A percentile compares a stretch with the other conserved stretches of the same genome.
Conservation (phyloP, 1,284 basidiomycete species). For the Ustilago lituana region DNA sequence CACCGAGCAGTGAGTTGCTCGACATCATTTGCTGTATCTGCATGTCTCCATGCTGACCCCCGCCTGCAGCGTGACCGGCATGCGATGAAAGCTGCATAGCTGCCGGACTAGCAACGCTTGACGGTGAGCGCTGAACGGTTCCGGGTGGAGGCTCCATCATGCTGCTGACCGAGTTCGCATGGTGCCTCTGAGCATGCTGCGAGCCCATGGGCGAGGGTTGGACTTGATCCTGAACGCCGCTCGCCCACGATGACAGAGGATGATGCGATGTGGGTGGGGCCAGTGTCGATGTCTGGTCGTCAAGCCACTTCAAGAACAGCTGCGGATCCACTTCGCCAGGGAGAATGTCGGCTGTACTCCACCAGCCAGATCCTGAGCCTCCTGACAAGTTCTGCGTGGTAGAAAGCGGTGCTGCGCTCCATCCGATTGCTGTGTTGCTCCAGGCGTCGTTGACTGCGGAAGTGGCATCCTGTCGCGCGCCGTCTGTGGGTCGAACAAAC, state of each 20-base stretch:
- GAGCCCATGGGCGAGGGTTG: not conserved
- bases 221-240: conserved; percentile 6
- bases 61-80: not conserved
- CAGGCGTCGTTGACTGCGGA: not conserved
- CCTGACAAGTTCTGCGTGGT: conserved; percentile 16
- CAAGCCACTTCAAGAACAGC: conserved; percentile 46
- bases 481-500: conserved; percentile 2
- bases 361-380: conserved; percentile 35
- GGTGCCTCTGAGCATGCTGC: conserved; percentile 4
- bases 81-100: conserved; percentile 2
- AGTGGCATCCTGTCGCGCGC: not conserved
- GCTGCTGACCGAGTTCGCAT: conserved; percentile 15
- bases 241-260: conserved; percentile 39
- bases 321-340: conserved; percentile 50
- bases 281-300: conserved; percentile 41
- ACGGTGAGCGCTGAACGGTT: conserved; percentile 9
- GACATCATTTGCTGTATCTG: conserved; percentile 2
- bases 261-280: conserved; percentile 42
- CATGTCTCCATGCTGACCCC: not conserved
- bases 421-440: conserved; percentile 1
- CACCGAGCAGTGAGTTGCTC: not conserved
- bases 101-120: conserved; percentile 17
- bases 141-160: conserved; percentile 5
- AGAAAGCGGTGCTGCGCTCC: conserved; percentile 7
- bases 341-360: conserved; percentile 46